Evolutionary conservation across 2,329 filamentous ascomycete species (phyloP), one percentile per base, ranked within the genome.

Genomic region (Penicillium sclerotiorum): DNA sequence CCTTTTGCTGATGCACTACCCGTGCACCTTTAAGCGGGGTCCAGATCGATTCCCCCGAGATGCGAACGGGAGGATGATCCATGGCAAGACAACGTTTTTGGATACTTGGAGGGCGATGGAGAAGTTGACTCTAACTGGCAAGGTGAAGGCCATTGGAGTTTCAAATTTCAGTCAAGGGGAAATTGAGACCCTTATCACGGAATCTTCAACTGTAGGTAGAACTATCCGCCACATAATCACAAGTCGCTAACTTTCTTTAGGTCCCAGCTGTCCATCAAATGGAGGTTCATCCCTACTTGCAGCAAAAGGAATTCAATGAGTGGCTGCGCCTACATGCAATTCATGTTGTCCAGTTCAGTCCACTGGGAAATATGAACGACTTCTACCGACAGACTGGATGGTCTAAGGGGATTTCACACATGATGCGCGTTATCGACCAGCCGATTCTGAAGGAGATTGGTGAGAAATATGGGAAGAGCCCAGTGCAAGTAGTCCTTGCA

Each of bases 1-100:
- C 63, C 75, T 88, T 13, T 87, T 82, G 69, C 76, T 88, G 45
- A 86, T 89, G 68, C 84, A 87, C 70, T 88, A 78, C 75, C 80
- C 79, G 2, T 71, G 72, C n/a, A 69, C 80, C 1, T 81, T 55
- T 18, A 46, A 57, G 47, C 65, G 71, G 21, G 67, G 73, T 32
- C 64, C 68, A 45, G 61, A 70, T 28, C 50, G 71, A 39, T 66
- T 74, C 28, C 74, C 75, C 7, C 73, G 69, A 45, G 62, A 67
- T 36, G 62, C 67, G 18, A 57, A 72, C 40, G 69, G 71, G 35
- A 73, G 73, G 46, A 64, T 68, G 20, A 47, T 67, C 11, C 55
- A 60, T 0, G 74, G 67, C n/a, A 62, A 70, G 28, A 64, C 66
- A 18, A 73, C 76, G 53, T 77, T 71, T 52, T 63, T 75, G 18